phyloP scores from a whole-genome alignment of 2,329 filamentous ascomycete genomes.

The Bipolaris gigantea region DNA sequence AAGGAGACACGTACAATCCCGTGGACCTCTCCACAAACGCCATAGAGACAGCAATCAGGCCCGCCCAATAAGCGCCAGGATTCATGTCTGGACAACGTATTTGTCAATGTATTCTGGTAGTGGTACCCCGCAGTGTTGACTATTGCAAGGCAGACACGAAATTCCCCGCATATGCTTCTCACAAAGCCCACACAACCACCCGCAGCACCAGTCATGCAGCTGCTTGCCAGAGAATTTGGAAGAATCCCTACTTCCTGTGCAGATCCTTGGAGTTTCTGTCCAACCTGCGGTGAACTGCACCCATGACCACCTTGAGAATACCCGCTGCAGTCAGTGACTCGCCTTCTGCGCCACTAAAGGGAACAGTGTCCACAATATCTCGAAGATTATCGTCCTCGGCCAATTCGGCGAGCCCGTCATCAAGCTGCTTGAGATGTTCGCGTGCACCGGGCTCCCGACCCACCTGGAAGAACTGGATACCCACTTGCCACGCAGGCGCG shows the following conservation, averaged over 20 bases:
- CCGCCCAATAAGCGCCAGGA: neutral
- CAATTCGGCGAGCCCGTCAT: conserved; percentile 67
- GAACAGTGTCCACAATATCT: conserved; percentile 91
- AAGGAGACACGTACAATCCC: neutral
- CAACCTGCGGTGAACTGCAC: conserved; percentile 69
- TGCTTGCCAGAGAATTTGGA: neutral
- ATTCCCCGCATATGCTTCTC: neutral
- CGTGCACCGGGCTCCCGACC: conserved; percentile 70
- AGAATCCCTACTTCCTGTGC: conserved; percentile 15
- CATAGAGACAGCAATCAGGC: neutral
- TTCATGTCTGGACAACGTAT: neutral
- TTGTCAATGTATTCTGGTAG: neutral
- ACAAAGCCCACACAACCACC: neutral
- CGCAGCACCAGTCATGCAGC: neutral
- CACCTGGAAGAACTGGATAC: conserved; percentile 95
- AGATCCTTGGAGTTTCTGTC: conserved; percentile 53
- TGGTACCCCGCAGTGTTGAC: neutral
- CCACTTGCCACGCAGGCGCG: conserved; percentile 79
- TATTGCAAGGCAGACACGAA: neutral
- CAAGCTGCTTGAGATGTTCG: conserved; percentile 68
- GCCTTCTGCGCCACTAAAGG: conserved; percentile 62
- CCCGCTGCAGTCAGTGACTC: conserved; percentile 66
- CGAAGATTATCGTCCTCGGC: conserved; percentile 61
- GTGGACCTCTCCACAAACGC: neutral
- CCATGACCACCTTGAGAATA: conserved; percentile 78